Base-by-base conservation (phyloP, 2,329 filamentous ascomycete species). In the Thelonectria blattea region DNA sequence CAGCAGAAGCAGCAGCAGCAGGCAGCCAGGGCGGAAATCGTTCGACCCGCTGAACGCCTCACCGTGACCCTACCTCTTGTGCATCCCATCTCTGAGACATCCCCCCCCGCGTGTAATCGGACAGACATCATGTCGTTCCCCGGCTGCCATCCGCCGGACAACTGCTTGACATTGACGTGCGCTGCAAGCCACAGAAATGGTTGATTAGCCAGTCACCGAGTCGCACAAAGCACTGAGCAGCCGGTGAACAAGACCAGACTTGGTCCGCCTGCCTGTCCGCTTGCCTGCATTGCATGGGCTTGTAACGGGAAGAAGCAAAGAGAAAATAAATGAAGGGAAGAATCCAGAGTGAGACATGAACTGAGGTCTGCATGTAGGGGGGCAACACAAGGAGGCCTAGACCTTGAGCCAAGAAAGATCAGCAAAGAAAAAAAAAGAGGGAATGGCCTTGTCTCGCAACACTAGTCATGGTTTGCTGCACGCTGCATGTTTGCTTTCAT, bases 401-500 rank as follows among this genome's bases (percentile, higher is more conserved):
- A 50, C 56, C 60, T 53, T 47, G 58, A 53, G 46, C 56, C 49
- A 47, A 32, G 37, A 41, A 11, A 42, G 34, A 32, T 41, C 52
- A 37, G 32, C 27, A 24, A 11, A 45, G 7, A 22, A 14, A 48
- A 24, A 11, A 45, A 15, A 22, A 14, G 52, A 14, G 27, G 15
- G 32, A 42, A 24, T 46, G 45, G 18, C 39, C 37, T 24, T 30
- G 27, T 30, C 27, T 30, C 27, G 27, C 27, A 30, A 30, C 27
- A 15, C 52, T 52, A 37, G 43, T 20, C 48, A 39, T 43, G 56
- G 52, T 54, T 64, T 49, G 46, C 61, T 45, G 52, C 65, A 62
- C 46, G 46, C 61, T 45, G 52, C 65, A 62, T 64, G 65, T 60
- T 58, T 67, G 65, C 49, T 62, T 52, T 61, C 61, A 45, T 59